Percentiles rank a stretch among this genome's conserved stretches.
These are phyloP conservation scores for Kodamaea jinghongensis DNA, from an alignment of 805 yeast genomes.

Conservation along the genomic window DNA sequence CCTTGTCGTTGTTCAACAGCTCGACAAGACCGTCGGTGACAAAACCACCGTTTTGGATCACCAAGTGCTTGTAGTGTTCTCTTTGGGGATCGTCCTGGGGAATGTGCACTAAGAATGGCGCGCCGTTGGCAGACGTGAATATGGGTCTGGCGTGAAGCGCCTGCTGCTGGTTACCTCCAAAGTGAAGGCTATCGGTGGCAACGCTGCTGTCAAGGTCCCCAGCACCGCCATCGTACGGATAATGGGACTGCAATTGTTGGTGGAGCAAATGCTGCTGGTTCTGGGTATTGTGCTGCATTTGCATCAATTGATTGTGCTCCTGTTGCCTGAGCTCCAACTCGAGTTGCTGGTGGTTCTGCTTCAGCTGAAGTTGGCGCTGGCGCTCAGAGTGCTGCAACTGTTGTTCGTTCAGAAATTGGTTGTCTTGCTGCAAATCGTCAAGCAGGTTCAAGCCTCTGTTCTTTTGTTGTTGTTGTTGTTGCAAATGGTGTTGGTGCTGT, in stretches of 20 bases:
- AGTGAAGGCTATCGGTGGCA: not conserved
- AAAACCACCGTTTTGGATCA: constrained; percentile 7
- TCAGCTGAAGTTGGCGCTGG: constrained; percentile 7
- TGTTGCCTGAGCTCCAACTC: constrained; percentile 8
- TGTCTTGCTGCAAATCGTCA: not conserved
- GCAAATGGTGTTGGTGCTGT: constrained; percentile 8
- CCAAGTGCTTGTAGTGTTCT: constrained; percentile 7
- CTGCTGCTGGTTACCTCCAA: constrained; percentile 2
- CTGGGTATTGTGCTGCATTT: constrained; percentile 1
- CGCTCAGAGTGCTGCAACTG: constrained; percentile 8
- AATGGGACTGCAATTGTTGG: constrained; percentile 2
- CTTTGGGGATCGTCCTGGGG: constrained; percentile 8
- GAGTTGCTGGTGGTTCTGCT: constrained; percentile 9
- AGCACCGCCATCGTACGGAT: constrained; percentile 4
- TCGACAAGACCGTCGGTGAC: constrained; percentile 5
- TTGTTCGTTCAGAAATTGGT: constrained; percentile 3
- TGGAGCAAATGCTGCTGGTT: constrained; percentile 2
- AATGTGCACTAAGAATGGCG: constrained; percentile 7
- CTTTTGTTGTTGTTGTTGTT: constrained; percentile 9
- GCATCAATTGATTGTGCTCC: constrained; percentile 8
- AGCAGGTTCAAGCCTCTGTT: constrained; percentile 1
- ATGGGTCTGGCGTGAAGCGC: constrained; percentile 1
- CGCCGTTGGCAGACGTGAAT: constrained; percentile 6
- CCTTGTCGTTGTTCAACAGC: constrained; percentile 7
- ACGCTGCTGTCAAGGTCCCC: constrained; percentile 3